Conservation (phyloP, 495 filamentous ascomycete genomes). For the Penicillium pulvis region DNA sequence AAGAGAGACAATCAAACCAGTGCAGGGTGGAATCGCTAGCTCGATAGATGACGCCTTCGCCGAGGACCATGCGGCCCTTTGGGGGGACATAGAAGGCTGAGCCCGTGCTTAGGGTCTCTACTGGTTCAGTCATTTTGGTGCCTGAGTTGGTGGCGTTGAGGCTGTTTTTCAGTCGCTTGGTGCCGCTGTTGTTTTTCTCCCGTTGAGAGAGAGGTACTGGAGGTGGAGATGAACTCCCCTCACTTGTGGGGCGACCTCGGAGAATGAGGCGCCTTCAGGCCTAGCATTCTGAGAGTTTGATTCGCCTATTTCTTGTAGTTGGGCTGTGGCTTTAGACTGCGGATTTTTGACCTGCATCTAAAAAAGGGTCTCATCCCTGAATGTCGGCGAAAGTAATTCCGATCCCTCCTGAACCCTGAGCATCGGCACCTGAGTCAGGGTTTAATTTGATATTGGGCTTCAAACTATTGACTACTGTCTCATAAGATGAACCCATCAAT, state of each 20-base stretch:
- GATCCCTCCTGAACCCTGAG: not conserved
- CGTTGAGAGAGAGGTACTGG: not conserved
- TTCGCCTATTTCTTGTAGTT: not conserved
- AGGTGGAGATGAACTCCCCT: not conserved
- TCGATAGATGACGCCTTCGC: constrained; percentile 30
- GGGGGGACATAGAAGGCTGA: constrained; percentile 26
- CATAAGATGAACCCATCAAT: not conserved
- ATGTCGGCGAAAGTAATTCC: not conserved
- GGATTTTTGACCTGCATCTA: not conserved
- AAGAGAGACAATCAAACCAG: constrained; percentile 31
- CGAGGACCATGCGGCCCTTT: constrained; percentile 28
- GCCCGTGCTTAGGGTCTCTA: constrained; percentile 18
- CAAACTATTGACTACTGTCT: not conserved
- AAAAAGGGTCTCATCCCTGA: not conserved
- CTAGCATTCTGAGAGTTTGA: not conserved
- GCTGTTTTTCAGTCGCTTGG: not conserved
- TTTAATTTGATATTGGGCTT: too few relatives aligned
- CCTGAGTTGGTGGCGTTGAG: constrained; percentile 1
- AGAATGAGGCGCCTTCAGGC: not conserved
- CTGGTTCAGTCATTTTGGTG: constrained; percentile 1
- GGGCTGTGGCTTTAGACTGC: not conserved
- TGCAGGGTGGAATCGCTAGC: constrained; percentile 28
- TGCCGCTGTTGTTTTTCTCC: not conserved
- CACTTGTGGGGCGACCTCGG: not conserved
- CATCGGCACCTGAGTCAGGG: not conserved